Conservation (phyloP, 768 basidiomycete genomes). For the Mrakia blollopis region DNA sequence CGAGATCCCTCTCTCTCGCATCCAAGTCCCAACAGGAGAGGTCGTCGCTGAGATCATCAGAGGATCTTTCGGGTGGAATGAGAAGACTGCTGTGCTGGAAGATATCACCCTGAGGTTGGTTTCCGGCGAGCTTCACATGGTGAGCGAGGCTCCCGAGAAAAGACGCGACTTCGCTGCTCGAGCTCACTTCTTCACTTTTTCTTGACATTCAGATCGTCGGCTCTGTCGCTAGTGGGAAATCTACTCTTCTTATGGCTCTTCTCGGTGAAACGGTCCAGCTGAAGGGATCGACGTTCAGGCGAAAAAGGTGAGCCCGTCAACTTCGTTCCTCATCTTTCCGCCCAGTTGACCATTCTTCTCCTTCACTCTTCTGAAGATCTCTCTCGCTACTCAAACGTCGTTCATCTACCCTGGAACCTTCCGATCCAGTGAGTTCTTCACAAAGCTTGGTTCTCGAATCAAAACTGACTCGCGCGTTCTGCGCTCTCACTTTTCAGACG, state of each 20-base stretch:
- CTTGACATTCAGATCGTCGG: slow-evolving; percentile 14
- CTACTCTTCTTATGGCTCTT: slow-evolving; percentile 32
- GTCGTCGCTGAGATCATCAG: not conserved
- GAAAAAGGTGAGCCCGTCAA: not conserved
- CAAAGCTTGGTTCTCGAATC: not conserved
- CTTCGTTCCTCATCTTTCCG: not conserved
- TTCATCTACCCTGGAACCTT: slow-evolving; percentile 25
- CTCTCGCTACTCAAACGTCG: slow-evolving; percentile 19
- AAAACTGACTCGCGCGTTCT: not conserved
- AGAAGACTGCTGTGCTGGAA: not conserved
- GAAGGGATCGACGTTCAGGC: slow-evolving; percentile 16
- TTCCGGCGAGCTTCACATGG: slow-evolving; percentile 13
- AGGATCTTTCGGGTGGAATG: slow-evolving; percentile 17
- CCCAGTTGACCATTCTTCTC: not conserved
- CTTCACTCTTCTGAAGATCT: not conserved
- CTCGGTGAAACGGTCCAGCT: slow-evolving; percentile 33
- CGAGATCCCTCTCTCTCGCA: not conserved
- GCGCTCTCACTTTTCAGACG: not conserved
- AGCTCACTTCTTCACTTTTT: too few species aligned
- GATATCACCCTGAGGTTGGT: not conserved
- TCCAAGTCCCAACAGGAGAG: not conserved
- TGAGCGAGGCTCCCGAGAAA: not conserved
- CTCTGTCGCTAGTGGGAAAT: slow-evolving; percentile 33
- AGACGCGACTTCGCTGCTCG: not conserved
- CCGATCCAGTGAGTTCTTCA: not conserved